Percentiles rank a stretch among this genome's conserved stretches.
Evolutionary conservation across 805 yeast species (phyloP).

Genomic region (Dipodascopsis uninucleata): DNA sequence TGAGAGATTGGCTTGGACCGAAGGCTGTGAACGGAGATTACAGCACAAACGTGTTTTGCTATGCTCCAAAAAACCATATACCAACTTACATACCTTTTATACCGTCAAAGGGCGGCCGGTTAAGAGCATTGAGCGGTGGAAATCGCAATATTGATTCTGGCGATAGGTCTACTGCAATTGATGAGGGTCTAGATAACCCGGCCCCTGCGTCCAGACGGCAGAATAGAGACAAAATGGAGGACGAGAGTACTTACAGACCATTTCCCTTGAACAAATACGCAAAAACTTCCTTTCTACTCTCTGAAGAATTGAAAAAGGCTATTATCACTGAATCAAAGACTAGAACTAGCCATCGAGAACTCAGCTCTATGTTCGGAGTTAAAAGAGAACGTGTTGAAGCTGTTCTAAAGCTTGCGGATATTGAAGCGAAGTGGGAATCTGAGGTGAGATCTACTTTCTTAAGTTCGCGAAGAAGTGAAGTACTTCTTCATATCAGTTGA

Average conservation of each 20-base stretch:
- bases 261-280: constrained; percentile 75
- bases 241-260: constrained; percentile 48
- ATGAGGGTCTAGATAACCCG: background rate
- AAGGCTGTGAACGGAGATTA: constrained; percentile 27
- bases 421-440: constrained; percentile 61
- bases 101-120: constrained; percentile 4
- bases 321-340: constrained; percentile 56
- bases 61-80: constrained; percentile 24
- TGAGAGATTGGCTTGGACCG: constrained; percentile 28
- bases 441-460: constrained; percentile 47
- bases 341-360: constrained; percentile 61
- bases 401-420: constrained; percentile 59
- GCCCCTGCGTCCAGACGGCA: constrained; percentile 3
- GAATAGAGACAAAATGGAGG: constrained; percentile 18
- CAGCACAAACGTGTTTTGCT: constrained; percentile 11
- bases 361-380: constrained; percentile 73
- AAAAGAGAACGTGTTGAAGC: constrained; percentile 88
- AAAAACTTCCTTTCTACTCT: constrained; percentile 59
- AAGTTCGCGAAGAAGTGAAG: background rate
- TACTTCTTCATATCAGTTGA: constrained; percentile 4
- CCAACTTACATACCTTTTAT: constrained; percentile 25
- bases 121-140: background rate
- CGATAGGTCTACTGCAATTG: background rate
- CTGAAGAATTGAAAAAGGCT: constrained; percentile 54
- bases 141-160: background rate